phyloP scores from a whole-genome alignment of 73 alveolate genomes.

The Paramecium octaurelia region DNA sequence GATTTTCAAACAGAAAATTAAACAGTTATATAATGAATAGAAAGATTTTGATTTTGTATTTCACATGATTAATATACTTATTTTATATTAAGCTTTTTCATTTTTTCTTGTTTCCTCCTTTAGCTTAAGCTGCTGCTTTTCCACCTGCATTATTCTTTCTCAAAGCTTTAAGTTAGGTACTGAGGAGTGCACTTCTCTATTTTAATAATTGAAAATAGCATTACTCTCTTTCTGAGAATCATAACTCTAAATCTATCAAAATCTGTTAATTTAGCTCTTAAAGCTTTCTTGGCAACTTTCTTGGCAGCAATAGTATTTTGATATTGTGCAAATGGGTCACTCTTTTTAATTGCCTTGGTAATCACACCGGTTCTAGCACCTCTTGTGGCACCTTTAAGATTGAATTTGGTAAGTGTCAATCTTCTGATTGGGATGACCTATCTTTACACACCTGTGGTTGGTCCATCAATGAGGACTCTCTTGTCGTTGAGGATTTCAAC shows the following conservation, averaged over 20 bases:
- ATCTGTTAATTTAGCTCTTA: conserved; percentile 81
- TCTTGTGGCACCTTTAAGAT: conserved; percentile 28
- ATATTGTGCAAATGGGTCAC: conserved; percentile 66
- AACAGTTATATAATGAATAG: neutral
- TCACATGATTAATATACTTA: conserved; percentile 2
- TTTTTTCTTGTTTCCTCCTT: conserved; percentile 20
- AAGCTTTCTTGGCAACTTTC: conserved; percentile 68
- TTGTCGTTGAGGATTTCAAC: conserved; percentile 85
- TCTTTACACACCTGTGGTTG: conserved; percentile 86
- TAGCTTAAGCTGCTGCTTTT: neutral
- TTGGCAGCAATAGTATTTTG: conserved; percentile 70
- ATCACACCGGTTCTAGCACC: conserved; percentile 59
- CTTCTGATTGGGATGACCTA: conserved; percentile 84
- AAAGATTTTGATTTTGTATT: neutral
- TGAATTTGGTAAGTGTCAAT: conserved; percentile 80
- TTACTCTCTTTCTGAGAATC: conserved; percentile 72
- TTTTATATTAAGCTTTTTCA: neutral
- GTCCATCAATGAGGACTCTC: conserved; percentile 90
- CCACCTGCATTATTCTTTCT: neutral
- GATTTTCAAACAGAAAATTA: neutral
- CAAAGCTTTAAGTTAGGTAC: conserved; percentile 20
- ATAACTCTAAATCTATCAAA: conserved; percentile 81
- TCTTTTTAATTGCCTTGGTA: conserved; percentile 66
- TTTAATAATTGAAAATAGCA: neutral
- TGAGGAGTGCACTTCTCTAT: conserved; percentile 34